A percentile compares a stretch with the other conserved stretches of the same genome.
Conservation (phyloP, 2,329 filamentous ascomycete species). For the Cladosporium velox region DNA sequence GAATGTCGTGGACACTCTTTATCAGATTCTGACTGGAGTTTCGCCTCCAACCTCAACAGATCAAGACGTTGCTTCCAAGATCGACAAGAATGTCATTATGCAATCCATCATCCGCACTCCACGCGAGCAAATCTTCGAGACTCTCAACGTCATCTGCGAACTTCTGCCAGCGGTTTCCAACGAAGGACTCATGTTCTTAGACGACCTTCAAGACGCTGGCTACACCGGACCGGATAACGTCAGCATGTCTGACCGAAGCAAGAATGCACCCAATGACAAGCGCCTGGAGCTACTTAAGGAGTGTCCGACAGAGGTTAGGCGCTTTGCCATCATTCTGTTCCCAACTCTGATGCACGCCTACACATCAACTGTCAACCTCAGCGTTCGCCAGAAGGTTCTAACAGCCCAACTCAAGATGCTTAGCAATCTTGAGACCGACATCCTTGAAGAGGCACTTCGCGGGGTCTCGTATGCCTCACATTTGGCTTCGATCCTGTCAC, state of each 20-base stretch:
- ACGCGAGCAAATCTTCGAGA: slow-evolving; percentile 94
- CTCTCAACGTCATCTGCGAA: slow-evolving; percentile 95
- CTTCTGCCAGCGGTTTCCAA: slow-evolving; percentile 75
- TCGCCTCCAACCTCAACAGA: slow-evolving; percentile 80
- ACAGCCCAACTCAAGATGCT: slow-evolving; percentile 98
- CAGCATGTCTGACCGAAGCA: slow-evolving; percentile 46
- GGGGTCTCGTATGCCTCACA: slow-evolving; percentile 95
- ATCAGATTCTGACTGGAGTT: slow-evolving; percentile 94
- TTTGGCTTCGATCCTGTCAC: slow-evolving; percentile 88
- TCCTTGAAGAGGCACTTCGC: slow-evolving; percentile 81
- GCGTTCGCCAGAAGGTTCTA: slow-evolving; percentile 90
- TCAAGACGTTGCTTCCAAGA: slow-evolving; percentile 72
- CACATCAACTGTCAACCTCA: slow-evolving; percentile 94
- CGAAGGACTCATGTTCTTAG: slow-evolving; percentile 53
- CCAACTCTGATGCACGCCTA: slow-evolving; percentile 95
- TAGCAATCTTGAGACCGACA: slow-evolving; percentile 82
- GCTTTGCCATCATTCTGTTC: slow-evolving; percentile 89
- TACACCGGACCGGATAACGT: slow-evolving; percentile 50
- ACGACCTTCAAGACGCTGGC: slow-evolving; percentile 52
- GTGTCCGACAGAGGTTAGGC: slow-evolving; percentile 84
- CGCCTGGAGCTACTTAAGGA: slow-evolving; percentile 76
- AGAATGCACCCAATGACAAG: slow-evolving; percentile 71
- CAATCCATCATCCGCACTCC: slow-evolving; percentile 95
- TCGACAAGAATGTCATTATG: slow-evolving; percentile 98
- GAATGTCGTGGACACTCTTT: slow-evolving; percentile 95